Base-by-base conservation (phyloP, 768 basidiomycete genomes). In the Russula sp. region DNA sequence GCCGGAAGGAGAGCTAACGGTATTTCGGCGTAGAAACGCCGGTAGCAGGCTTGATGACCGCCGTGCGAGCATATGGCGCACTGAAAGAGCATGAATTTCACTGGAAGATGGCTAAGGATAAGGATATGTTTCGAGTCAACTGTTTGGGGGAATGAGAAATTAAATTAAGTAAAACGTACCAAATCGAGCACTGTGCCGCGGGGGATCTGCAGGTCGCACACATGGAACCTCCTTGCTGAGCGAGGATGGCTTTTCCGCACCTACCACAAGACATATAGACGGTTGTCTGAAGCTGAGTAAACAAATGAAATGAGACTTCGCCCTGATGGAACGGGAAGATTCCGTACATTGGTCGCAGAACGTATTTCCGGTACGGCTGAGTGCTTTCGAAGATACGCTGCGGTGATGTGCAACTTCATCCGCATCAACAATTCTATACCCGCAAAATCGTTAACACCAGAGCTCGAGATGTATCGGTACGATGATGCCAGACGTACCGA, bases 11-110 rank as follows among this genome's bases (percentile, higher is more conserved):
- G 79, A 13, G 81, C 73, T 80, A 85, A 80, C 1, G 86, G 84
- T 24, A 80, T 82, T 44, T 79, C 77, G 67, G 81, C 75, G 69
- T 90, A 89, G 70, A 85, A 91, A 34, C 79, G 77, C 44, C 83
- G 80, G 69, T 90, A 92, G 74, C 92, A 94, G 22, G 81, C 79
- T 68, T 88, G 87, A 68, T 94, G 92, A 0, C 91, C 91, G 0
- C 92, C 92, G 66, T 94, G 92, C 49, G 81, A 76, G 71, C 92
- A 94, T 1, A 88, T 75, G 0, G 88, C 81, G 72, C 92, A 93
- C 57, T 86, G 85, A 71, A 92, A 88, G 2, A 90, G 74, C 5
- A 91, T 76, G 0, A 82, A 77, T 32, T 82, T 83, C 18, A 92
- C 89, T 4, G 92, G 91, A 32, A 93, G 82, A 60, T 84, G 92